phyloP scores from a whole-genome alignment of 495 filamentous ascomycete species.

The Staphylotrichum longicolle region DNA sequence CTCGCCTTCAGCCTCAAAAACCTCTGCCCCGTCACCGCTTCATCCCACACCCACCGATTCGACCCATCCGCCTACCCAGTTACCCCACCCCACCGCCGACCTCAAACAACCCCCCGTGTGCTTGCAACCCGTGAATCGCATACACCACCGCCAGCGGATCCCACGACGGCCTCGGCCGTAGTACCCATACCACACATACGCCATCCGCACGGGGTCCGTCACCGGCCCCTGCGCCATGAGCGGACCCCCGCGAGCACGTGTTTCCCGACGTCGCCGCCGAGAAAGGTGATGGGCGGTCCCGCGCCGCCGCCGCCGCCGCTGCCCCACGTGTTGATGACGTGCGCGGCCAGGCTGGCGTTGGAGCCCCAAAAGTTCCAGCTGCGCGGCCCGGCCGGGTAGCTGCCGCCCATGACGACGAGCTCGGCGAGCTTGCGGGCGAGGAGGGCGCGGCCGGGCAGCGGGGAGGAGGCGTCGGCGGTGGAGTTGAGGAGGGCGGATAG shows the following conservation, averaged over 20 bases:
- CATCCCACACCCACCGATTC: conserved; percentile 40
- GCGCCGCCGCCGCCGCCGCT: conserved; percentile 19
- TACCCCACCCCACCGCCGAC: conserved; percentile 31
- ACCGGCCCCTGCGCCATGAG: conserved; percentile 34
- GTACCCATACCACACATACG: conserved; percentile 44
- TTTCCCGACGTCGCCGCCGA: conserved; percentile 39
- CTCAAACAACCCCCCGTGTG: conserved; percentile 25
- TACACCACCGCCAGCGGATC: conserved; percentile 48
- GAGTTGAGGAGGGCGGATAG: conserved; percentile 44
- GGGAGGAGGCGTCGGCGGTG: conserved; percentile 34
- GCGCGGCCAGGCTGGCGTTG: conserved; percentile 33
- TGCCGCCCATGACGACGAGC: conserved; percentile 49
- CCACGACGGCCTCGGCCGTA: conserved; percentile 38
- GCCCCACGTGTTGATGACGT: conserved; percentile 45
- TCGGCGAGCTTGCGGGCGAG: conserved; percentile 43
- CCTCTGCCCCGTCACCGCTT: conserved; percentile 31
- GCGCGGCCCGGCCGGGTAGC: conserved; percentile 40
- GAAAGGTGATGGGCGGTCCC: conserved; percentile 21
- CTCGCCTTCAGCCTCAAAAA: conserved; percentile 33
- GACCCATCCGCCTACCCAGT: conserved; percentile 34
- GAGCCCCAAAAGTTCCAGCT: conserved; percentile 46
- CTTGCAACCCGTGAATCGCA: conserved; percentile 41
- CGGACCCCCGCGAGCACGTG: conserved; percentile 37
- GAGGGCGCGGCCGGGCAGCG: conserved; percentile 37
- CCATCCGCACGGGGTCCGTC: conserved; percentile 40